Conservation (phyloP, 2,329 filamentous ascomycete genomes). For the Fusarium napiforme region DNA sequence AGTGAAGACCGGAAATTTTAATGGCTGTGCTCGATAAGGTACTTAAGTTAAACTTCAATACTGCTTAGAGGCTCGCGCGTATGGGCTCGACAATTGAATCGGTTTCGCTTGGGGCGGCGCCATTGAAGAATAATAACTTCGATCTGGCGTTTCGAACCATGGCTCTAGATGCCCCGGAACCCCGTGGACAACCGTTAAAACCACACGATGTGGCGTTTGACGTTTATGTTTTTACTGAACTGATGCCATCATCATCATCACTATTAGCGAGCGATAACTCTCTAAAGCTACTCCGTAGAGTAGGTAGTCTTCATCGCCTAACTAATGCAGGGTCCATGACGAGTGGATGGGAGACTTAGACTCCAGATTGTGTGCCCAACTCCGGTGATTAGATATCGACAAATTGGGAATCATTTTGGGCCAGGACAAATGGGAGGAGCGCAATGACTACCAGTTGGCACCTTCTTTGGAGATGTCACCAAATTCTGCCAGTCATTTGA, state of each 20-base stretch:
- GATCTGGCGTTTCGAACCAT: slow-evolving; percentile 8
- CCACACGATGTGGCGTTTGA: slow-evolving; percentile 31
- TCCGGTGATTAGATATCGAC: background rate
- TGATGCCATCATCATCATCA: slow-evolving; percentile 4
- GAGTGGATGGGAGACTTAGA: background rate
- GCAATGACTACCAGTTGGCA: background rate
- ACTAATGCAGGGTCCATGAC: slow-evolving; percentile 14
- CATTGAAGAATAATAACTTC: slow-evolving; percentile 6
- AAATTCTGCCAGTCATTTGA: slow-evolving; percentile 12
- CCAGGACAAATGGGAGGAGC: background rate
- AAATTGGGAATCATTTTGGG: background rate
- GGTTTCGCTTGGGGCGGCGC: slow-evolving; percentile 21
- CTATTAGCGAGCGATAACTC: slow-evolving; percentile 1
- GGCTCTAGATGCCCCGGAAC: slow-evolving; percentile 15
- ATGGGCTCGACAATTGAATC: background rate
- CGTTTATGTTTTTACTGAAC: slow-evolving; percentile 16
- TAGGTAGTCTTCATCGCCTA: background rate
- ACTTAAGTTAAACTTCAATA: background rate
- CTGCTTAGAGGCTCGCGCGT: background rate
- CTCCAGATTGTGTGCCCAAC: slow-evolving; percentile 12
- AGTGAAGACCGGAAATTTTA: background rate
- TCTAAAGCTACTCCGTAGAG: background rate
- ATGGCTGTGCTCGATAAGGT: slow-evolving; percentile 4
- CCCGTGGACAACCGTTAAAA: slow-evolving; percentile 7
- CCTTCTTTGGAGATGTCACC: slow-evolving; percentile 8